Evolutionary conservation across 2,329 filamentous ascomycete species (phyloP).

Genomic region (Colletotrichum liaoningense): DNA sequence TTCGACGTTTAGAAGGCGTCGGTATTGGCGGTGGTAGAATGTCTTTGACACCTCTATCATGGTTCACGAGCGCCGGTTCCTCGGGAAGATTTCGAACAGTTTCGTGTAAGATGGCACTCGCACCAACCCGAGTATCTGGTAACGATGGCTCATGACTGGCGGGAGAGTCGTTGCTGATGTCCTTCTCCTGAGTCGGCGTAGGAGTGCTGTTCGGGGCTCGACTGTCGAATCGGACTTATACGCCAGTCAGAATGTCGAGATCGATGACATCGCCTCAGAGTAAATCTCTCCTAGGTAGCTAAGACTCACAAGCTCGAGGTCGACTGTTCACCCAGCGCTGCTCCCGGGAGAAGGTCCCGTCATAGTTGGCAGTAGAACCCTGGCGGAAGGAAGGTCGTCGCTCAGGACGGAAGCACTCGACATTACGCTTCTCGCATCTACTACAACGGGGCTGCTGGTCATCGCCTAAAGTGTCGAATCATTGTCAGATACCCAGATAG

Average conservation of each 20-base stretch:
- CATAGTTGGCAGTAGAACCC: constrained; percentile 46
- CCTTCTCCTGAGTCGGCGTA: neutral
- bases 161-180: neutral
- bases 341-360: constrained; percentile 38
- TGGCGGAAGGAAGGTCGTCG: constrained; percentile 52
- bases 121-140: neutral
- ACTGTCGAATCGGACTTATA: constrained; percentile 19
- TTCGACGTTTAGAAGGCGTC: constrained; percentile 14
- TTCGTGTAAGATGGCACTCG: neutral
- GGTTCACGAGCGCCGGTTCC: neutral
- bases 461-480: constrained; percentile 43
- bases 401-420: constrained; percentile 48
- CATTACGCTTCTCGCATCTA: constrained; percentile 46
- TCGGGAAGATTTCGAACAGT: constrained; percentile 6
- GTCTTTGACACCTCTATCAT: neutral
- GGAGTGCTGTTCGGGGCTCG: neutral
- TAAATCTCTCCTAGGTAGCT: neutral
- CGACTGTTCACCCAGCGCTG: constrained; percentile 52
- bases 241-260: neutral
- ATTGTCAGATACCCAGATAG: neutral
- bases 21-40: constrained; percentile 1
- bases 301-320: constrained; percentile 46
- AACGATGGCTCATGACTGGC: neutral
- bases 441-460: constrained; percentile 51
- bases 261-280: neutral